Percentiles rank a stretch among this genome's conserved stretches.
phyloP scores from a whole-genome alignment of 148 eudicot genomes.

The Rhododendron ferrugineum region DNA sequence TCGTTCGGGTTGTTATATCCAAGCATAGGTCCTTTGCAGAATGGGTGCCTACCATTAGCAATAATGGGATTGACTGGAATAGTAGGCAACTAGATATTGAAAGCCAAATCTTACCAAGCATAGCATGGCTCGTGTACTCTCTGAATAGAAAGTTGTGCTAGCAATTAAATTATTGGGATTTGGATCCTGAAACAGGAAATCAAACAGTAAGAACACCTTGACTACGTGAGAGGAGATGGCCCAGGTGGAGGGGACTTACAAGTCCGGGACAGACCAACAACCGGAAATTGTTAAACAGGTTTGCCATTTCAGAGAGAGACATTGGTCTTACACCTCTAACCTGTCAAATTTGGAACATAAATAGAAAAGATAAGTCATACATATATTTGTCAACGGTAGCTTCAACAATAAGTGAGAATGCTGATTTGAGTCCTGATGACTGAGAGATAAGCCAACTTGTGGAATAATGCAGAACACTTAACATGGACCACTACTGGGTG shows the following conservation, averaged over 20 bases:
- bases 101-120: slow-evolving; percentile 58
- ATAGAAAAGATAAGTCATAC: background rate
- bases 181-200: slow-evolving; percentile 71
- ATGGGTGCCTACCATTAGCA: background rate
- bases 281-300: slow-evolving; percentile 57
- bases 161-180: slow-evolving; percentile 90
- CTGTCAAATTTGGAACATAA: slow-evolving; percentile 32
- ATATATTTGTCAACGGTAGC: background rate
- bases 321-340: slow-evolving; percentile 95
- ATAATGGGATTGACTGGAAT: background rate
- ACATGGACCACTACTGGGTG: background rate
- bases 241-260: slow-evolving; percentile 43
- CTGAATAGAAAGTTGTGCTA: slow-evolving; percentile 86
- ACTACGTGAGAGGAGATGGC: slow-evolving; percentile 2
- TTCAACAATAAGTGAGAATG: background rate
- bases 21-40: background rate
- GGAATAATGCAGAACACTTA: background rate
- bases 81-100: background rate
- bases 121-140: slow-evolving; percentile 88
- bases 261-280: slow-evolving; percentile 78
- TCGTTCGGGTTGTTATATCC: background rate
- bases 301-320: slow-evolving; percentile 83
- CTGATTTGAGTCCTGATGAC: background rate
- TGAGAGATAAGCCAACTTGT: background rate
- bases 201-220: background rate